Percentiles rank a stretch among this genome's conserved stretches.
These are phyloP conservation scores for Hyphodiscus sp. DNA, from an alignment of 2,329 filamentous ascomycete species.

Conservation along the genomic window DNA sequence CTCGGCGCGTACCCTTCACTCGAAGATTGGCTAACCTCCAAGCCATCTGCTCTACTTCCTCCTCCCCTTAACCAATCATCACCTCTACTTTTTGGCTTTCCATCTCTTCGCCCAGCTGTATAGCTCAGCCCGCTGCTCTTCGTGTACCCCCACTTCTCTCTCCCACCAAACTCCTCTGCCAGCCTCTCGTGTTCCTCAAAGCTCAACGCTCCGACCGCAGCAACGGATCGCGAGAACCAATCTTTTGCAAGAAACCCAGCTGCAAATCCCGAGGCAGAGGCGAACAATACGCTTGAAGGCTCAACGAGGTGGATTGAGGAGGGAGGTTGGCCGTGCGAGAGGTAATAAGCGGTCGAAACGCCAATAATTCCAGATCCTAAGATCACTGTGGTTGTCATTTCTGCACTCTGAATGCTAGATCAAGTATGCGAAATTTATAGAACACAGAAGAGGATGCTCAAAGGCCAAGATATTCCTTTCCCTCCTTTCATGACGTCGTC, in stretches of 20 bases:
- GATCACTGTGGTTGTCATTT: slow-evolving; percentile 42
- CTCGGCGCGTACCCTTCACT: slow-evolving; percentile 34
- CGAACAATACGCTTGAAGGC: slow-evolving; percentile 54
- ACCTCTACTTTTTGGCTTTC: slow-evolving; percentile 39
- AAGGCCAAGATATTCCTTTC: neutral
- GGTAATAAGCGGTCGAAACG: slow-evolving; percentile 64
- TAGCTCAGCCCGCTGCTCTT: slow-evolving; percentile 53
- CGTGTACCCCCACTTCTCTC: slow-evolving; percentile 47
- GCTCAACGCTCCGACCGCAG: slow-evolving; percentile 57
- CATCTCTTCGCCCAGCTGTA: slow-evolving; percentile 24
- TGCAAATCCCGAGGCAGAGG: slow-evolving; percentile 67
- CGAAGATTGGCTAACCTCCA: slow-evolving; percentile 24
- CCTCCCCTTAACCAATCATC: slow-evolving; percentile 63
- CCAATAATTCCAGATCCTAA: slow-evolving; percentile 67
- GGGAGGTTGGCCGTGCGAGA: slow-evolving; percentile 43
- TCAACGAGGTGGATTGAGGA: slow-evolving; percentile 52
- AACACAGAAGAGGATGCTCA: neutral
- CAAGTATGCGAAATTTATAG: neutral
- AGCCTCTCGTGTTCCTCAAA: slow-evolving; percentile 53
- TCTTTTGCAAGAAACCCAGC: slow-evolving; percentile 56
- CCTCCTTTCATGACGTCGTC: neutral
- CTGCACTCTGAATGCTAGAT: neutral
- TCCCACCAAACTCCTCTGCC: slow-evolving; percentile 15
- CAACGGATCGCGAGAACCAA: slow-evolving; percentile 36
- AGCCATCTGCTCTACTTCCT: slow-evolving; percentile 49